Base-by-base conservation (phyloP, 2,329 filamentous ascomycete species). In the Juglanconis sp. region DNA sequence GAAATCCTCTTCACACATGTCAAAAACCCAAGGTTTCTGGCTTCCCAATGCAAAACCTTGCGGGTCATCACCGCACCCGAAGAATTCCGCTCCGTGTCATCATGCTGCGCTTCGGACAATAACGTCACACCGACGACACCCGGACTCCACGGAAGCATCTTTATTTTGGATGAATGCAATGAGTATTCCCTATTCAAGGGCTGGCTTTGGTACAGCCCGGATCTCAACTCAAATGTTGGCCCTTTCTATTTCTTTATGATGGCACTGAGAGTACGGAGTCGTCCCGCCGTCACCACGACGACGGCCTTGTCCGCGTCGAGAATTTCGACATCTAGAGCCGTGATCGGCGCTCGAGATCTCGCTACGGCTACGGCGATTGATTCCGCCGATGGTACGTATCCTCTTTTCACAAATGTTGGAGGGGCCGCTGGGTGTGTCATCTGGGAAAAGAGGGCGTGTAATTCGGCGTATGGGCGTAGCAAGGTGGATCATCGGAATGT, bases 61-160 rank as follows among this genome's bases (percentile, higher is more conserved):
- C 24, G 24, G 24, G 24, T 24, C 24, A 24, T 24, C 24, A 24
- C 24, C 24, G 24, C 24, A 24, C 24, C 24, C 24, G 24, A 38
- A 42, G n/a, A 4, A 42, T 42, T 13, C 5, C 38, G 38, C 38
- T 10, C 38, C 11, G 10, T 42, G 38, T 42, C 38, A 42, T 42
- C 38, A 42, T 42, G 38, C n/a, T 15, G 38, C 38, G 38, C 38
- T 15, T 42, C 38, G 38, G 38, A 42, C 38, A 32, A 57, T 51
- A 51, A 57, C 55, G 55, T 57, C 55, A 57, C 55, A 46, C 31
- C 55, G 51, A 57, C 47, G 55, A 57, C 38, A 57, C 31, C 30
- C 13, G 31, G 24, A 57, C 6, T 11, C 15, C 3, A 35, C 6
- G 31, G 10, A 34, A 17, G 31, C 55, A 24, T 24, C 55, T 52